Evolutionary conservation across 768 basidiomycete species (phyloP).

Genomic region (Amyloporia xantha): DNA sequence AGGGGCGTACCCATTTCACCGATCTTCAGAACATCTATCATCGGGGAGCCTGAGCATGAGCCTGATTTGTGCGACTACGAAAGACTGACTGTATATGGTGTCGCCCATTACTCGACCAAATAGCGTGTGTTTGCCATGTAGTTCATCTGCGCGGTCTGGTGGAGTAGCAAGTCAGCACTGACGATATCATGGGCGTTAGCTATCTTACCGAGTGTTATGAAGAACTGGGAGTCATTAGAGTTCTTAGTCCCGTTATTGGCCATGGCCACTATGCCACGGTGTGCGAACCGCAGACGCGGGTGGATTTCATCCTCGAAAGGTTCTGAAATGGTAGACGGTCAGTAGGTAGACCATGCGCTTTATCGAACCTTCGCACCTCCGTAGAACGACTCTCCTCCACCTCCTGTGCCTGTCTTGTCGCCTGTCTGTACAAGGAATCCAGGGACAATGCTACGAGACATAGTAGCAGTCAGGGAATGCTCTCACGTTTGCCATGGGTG

Average conservation of each 20-base stretch:
- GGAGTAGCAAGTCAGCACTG: neutral
- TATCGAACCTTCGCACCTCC: constrained; percentile 54
- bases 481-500: neutral
- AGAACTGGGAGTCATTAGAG: constrained; percentile 92
- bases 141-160: constrained; percentile 81
- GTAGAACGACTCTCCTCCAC: constrained; percentile 91
- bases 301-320: constrained; percentile 94
- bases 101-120: constrained; percentile 90
- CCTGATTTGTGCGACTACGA: neutral
- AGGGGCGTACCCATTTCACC: constrained; percentile 69
- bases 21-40: constrained; percentile 82
- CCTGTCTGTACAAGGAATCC: constrained; percentile 94
- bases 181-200: neutral
- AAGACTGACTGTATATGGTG: constrained; percentile 73
- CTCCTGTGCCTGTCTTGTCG: constrained; percentile 86
- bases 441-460: constrained; percentile 61
- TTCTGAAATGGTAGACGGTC: constrained; percentile 37
- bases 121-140: constrained; percentile 91
- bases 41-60: neutral
- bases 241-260: constrained; percentile 85
- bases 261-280: constrained; percentile 92
- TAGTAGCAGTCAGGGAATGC: neutral
- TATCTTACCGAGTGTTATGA: constrained; percentile 78
- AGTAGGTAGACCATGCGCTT: neutral
- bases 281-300: constrained; percentile 79